phyloP scores from a whole-genome alignment of 345 rosid genomes.

The Eucalyptus cladocalyx region DNA sequence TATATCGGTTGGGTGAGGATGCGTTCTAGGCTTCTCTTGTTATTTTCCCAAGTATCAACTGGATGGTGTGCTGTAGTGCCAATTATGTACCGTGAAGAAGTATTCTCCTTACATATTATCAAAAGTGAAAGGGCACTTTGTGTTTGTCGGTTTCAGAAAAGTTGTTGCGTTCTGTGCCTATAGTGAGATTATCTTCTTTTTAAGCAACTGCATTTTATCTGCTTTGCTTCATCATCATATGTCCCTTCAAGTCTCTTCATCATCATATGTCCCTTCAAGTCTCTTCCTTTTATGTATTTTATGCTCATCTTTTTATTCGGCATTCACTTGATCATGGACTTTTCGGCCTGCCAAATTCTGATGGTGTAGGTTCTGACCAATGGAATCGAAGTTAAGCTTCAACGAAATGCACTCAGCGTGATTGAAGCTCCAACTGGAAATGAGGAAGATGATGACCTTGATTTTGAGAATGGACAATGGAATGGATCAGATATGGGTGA shows the following conservation, averaged over 20 bases:
- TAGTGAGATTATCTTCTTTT: not conserved
- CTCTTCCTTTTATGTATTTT: not conserved
- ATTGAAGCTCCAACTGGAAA: constrained; percentile 96
- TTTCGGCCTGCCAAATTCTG: not conserved
- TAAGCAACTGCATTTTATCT: not conserved
- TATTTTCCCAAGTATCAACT: not conserved
- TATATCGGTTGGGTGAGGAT: not conserved
- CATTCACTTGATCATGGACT: not conserved
- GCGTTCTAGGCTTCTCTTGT: not conserved
- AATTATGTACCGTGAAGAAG: not conserved
- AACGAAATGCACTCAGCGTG: constrained; percentile 97
- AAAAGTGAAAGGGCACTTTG: not conserved
- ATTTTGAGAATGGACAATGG: constrained; percentile 50
- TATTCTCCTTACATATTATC: not conserved
- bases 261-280: not conserved
- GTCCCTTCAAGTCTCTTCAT: not conserved
- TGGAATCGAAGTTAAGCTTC: constrained; percentile 96
- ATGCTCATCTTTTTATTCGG: not conserved
- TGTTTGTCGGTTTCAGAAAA: not conserved
- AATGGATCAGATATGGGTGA: constrained; percentile 76
- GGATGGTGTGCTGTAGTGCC: not conserved
- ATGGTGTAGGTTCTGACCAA: constrained; percentile 78
- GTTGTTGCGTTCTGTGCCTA: not conserved
- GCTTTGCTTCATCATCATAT: not conserved
- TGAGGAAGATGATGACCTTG: constrained; percentile 75